A percentile compares a stretch with the other conserved stretches of the same genome.
These are phyloP conservation scores for Paracoccidioides brasiliensis DNA, from an alignment of 2,329 filamentous ascomycete genomes.

Conservation along the genomic window DNA sequence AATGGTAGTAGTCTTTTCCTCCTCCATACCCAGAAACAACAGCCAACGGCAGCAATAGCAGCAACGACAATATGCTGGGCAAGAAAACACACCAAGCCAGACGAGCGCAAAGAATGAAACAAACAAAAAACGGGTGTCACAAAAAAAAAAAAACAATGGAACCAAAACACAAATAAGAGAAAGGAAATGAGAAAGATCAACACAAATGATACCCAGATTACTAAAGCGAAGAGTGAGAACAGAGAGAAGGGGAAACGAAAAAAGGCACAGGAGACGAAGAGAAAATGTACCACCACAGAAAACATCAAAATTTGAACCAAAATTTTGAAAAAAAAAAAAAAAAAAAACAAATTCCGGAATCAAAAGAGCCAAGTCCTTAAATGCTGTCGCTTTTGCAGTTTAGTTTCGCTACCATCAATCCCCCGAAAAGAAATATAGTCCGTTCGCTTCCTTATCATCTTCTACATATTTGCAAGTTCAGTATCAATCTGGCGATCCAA, in stretches of 20 bases:
- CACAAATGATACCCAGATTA: slow-evolving; percentile 2
- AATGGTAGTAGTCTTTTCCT: neutral
- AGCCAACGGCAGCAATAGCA: too few relatives aligned
- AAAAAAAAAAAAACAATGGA: neutral
- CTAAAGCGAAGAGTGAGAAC: neutral
- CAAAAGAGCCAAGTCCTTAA: neutral
- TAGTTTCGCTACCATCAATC: too few relatives aligned
- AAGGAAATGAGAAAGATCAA: neutral
- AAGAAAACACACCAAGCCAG: too few relatives aligned
- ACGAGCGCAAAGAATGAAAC: too few relatives aligned
- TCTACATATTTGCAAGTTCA: slow-evolving; percentile 84
- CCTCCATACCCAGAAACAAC: too few relatives aligned
- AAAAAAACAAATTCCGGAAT: neutral
- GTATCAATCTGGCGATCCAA: slow-evolving; percentile 87
- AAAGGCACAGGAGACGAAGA: neutral
- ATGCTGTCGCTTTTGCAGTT: too few relatives aligned
- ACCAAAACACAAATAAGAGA: slow-evolving; percentile 2
- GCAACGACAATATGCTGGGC: too few relatives aligned
- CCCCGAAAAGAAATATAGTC: neutral
- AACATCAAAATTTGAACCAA: neutral
- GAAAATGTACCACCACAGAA: neutral
- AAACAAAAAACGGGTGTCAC: neutral
- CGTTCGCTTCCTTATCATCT: neutral
- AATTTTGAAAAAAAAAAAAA: neutral
- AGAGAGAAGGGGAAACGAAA: neutral